Evolutionary conservation across 345 rosid species (phyloP).

Genomic region (Gossypium ekmanianum): DNA sequence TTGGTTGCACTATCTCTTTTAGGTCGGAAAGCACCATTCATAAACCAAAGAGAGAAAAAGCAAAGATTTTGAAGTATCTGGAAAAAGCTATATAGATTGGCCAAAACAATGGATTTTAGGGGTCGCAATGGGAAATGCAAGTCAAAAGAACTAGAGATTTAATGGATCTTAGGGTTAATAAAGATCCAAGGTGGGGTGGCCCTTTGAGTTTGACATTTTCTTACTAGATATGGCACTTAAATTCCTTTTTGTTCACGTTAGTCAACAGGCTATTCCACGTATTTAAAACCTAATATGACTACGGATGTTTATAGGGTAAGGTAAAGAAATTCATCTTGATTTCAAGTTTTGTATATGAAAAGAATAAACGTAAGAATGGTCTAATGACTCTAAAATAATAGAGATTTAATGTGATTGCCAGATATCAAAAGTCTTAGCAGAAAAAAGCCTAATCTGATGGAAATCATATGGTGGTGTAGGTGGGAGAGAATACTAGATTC

Average conservation of each 20-base stretch:
- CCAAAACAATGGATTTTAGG: background rate
- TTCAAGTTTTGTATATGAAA: too few species aligned
- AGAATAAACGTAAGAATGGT: too few species aligned
- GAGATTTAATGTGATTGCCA: background rate
- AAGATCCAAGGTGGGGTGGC: constrained; percentile 15
- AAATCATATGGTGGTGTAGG: constrained; percentile 11
- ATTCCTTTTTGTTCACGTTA: constrained; percentile 13
- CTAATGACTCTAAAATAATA: background rate
- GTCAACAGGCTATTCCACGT: constrained; percentile 18
- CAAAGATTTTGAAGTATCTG: background rate
- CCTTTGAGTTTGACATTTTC: constrained; percentile 33
- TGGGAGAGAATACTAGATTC: constrained; percentile 23
- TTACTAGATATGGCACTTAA: constrained; percentile 43
- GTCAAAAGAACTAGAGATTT: constrained; percentile 18
- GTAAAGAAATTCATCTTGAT: too few species aligned
- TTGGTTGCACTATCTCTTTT: constrained; percentile 19
- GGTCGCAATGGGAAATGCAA: background rate
- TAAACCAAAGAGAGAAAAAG: background rate
- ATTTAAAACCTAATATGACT: constrained; percentile 24
- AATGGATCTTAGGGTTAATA: constrained; percentile 18
- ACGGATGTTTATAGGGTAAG: too few species aligned
- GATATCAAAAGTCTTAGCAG: background rate
- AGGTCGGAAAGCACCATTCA: constrained; percentile 10
- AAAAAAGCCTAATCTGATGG: constrained; percentile 26
- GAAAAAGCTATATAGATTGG: background rate